These are phyloP conservation scores for Dictyostelium capitatum DNA, from an alignment of 78 protist species.

Conservation along the genomic window DNA sequence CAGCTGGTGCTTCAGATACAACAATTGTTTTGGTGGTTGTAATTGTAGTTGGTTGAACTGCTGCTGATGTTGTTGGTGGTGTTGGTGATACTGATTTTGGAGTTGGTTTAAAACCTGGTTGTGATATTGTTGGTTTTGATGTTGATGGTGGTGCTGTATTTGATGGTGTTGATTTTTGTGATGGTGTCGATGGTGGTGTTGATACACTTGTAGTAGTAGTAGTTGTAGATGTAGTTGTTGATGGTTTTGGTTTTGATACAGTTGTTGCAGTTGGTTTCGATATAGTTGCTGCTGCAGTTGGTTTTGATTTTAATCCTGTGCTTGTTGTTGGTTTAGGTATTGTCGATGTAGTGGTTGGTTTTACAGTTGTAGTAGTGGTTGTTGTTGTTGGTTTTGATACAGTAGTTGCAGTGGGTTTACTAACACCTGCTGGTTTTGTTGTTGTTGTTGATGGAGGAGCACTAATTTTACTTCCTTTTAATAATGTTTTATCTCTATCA, in stretches of 20 bases:
- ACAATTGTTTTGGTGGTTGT: conserved; percentile 20
- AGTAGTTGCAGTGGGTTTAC: neutral
- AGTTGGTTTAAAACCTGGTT: conserved; percentile 4
- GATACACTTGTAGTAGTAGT: neutral
- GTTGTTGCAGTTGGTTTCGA: conserved; percentile 38
- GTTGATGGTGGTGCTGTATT: neutral
- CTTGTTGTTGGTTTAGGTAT: neutral
- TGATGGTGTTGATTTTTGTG: conserved; percentile 34
- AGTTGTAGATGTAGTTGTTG: neutral
- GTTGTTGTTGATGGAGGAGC: conserved; percentile 24
- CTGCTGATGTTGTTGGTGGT: neutral
- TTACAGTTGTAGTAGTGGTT: conserved; percentile 7
- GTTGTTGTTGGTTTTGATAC: conserved; percentile 31
- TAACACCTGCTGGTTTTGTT: neutral
- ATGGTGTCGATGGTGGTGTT: neutral
- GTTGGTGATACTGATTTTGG: conserved; percentile 27
- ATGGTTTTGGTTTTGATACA: conserved; percentile 28
- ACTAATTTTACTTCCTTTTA: neutral
- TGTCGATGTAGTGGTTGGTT: neutral
- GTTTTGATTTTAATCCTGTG: neutral
- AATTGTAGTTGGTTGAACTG: neutral
- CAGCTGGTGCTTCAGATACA: neutral
- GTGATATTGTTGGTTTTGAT: neutral
- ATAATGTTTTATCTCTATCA: conserved; percentile 31
- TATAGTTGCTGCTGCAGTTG: conserved; percentile 11